Base-by-base conservation (phyloP, 2,329 filamentous ascomycete genomes). In the Aspergillus quadricinctus region DNA sequence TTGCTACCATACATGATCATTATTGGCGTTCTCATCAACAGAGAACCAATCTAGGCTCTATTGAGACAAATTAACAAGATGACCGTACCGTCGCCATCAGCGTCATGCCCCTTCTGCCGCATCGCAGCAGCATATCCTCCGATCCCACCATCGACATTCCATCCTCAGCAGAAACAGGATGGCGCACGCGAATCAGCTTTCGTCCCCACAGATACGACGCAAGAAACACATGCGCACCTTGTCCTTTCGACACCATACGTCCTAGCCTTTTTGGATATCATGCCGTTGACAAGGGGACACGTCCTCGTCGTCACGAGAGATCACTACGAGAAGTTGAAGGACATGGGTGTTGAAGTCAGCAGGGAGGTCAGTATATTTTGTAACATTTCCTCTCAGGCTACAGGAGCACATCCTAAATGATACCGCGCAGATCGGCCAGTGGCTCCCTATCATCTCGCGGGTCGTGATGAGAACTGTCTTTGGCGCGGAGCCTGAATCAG, bases 261-360 rank as follows among this genome's bases (percentile, higher is more conserved):
- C 28, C 77, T 97, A 60, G 92, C 92, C 45, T 97, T 97, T 75
- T 82, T 97, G 65, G 93, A 97, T 76, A 96, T 97, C 67, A 83
- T 95, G 78, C 94, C 94, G 0, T 84, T 97, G 52, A 88, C 89
- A 0, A 80, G 80, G 0, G 92, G 92, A 1, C 93, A 97, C 78
- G 75, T 97, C 6, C 82, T 97, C 0, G 81, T 97, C 35, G 90
- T 88, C 54, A 89, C 92, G 8, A 83, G 94, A 43, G 70, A 78
- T 37, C 94, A 97, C 78, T 83, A 86, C 55, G 83, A 87, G 60
- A 96, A 92, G 70, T 80, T 97, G 40, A 87, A 84, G 2, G 88
- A 92, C 69, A 80, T 92, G 51, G 80, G 78, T 0, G 75, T 82
- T 1, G 70, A 71, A 49, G 88, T 92, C 70, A 83, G 86, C 25